A percentile compares a stretch with the other conserved stretches of the same genome.
These are phyloP conservation scores for Aspergillus felis DNA, from an alignment of 2,329 filamentous ascomycete genomes.

Conservation along the genomic window DNA sequence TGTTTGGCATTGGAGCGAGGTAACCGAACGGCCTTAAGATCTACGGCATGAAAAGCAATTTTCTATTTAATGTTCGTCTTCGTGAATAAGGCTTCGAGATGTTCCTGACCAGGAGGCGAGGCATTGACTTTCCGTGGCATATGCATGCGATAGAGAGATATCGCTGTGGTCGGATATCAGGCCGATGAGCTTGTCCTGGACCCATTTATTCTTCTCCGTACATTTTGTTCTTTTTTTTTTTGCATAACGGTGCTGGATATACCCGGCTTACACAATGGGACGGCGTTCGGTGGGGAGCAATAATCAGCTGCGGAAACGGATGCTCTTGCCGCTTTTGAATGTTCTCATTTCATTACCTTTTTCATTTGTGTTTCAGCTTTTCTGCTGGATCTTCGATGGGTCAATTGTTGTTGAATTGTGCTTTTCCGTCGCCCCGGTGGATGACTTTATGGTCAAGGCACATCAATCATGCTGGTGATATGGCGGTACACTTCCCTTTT, in stretches of 20 bases:
- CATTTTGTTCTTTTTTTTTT: conserved; percentile 41
- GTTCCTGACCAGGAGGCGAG: conserved; percentile 14
- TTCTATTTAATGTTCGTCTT: conserved; percentile 14
- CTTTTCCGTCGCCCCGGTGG: background rate
- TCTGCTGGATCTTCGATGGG: background rate
- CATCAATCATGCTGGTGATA: background rate
- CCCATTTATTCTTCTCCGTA: conserved; percentile 27
- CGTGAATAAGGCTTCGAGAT: conserved; percentile 19
- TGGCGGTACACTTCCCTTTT: background rate
- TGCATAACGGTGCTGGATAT: conserved; percentile 48
- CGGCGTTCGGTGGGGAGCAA: conserved; percentile 32
- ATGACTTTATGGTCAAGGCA: background rate
- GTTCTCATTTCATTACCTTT: conserved; percentile 1
- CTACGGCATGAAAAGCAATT: conserved; percentile 20
- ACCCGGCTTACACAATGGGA: conserved; percentile 44
- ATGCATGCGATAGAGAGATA: conserved; percentile 5
- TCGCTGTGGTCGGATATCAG: background rate
- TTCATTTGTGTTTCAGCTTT: background rate
- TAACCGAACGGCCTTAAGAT: conserved; percentile 22
- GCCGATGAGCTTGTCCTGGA: conserved; percentile 13
- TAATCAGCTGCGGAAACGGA: conserved; percentile 14
- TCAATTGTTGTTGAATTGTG: background rate
- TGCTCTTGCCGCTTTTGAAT: conserved; percentile 11
- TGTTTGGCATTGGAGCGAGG: conserved; percentile 44
- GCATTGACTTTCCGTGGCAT: conserved; percentile 1